Evolutionary conservation across 257 asterid genomes (phyloP).

Genomic region (Plantago major): DNA sequence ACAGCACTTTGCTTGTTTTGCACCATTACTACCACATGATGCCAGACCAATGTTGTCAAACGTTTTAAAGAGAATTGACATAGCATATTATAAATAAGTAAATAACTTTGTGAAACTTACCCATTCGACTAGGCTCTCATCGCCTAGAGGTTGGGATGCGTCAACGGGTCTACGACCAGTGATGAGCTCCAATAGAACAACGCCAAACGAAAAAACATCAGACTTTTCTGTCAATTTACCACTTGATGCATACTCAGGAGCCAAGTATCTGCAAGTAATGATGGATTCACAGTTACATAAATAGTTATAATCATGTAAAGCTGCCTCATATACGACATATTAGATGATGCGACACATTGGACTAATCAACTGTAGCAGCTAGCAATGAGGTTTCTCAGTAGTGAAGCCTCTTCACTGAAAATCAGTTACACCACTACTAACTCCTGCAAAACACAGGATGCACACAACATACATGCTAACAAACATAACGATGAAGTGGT

Average conservation of each 20-base stretch:
- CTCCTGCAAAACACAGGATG: constrained; percentile 12
- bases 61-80: constrained; percentile 6
- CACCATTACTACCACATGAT: no score
- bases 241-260: constrained; percentile 84
- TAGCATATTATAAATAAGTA: constrained; percentile 11
- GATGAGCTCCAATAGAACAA: constrained; percentile 84
- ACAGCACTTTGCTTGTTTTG: no score
- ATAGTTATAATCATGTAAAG: neutral
- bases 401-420: constrained; percentile 2
- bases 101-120: constrained; percentile 32
- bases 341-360: constrained; percentile 6
- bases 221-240: constrained; percentile 89
- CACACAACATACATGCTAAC: constrained; percentile 1
- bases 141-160: constrained; percentile 77
- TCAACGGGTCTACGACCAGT: constrained; percentile 89
- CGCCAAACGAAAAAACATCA: constrained; percentile 79
- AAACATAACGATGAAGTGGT: constrained; percentile 13
- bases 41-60: no score
- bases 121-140: constrained; percentile 90
- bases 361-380: neutral
- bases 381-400: neutral
- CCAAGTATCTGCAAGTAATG: constrained; percentile 64
- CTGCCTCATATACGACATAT: neutral
- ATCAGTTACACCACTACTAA: constrained; percentile 1
- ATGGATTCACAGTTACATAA: constrained; percentile 9